A percentile compares a stretch with the other conserved stretches of the same genome.
These are phyloP conservation scores for Candida buenavistaensis DNA, from an alignment of 1,139 yeast species.

Conservation along the genomic window DNA sequence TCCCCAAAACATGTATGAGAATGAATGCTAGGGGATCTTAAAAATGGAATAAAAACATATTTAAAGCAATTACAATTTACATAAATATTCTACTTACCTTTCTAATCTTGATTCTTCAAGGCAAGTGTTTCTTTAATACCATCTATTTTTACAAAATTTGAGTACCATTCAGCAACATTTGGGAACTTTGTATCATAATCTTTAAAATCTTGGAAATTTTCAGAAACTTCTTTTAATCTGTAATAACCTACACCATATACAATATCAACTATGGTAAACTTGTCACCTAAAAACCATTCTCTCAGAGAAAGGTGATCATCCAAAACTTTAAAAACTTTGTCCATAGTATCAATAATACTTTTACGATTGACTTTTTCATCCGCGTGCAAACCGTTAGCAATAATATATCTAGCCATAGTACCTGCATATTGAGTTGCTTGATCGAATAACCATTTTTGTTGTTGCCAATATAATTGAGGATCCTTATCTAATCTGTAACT, in stretches of 20 bases:
- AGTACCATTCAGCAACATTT: constrained; percentile 10
- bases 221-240: constrained; percentile 9
- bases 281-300: constrained; percentile 13
- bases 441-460: constrained; percentile 12
- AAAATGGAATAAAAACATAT: too few species aligned
- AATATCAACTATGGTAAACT: constrained; percentile 13
- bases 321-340: constrained; percentile 6
- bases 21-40: too few species aligned
- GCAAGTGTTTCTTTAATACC: constrained; percentile 7
- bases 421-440: constrained; percentile 12
- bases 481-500: constrained; percentile 5
- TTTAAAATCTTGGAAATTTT: constrained; percentile 4
- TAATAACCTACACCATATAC: constrained; percentile 10
- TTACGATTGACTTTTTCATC: constrained; percentile 1
- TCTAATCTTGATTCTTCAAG: background rate
- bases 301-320: constrained; percentile 6
- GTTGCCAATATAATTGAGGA: constrained; percentile 11
- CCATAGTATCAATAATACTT: constrained; percentile 1
- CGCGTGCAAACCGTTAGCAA: background rate
- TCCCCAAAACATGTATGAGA: too few species aligned
- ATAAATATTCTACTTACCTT: background rate
- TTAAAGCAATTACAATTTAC: background rate
- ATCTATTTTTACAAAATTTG: constrained; percentile 7
- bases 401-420: constrained; percentile 3
- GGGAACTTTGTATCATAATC: constrained; percentile 10